phyloP scores from a whole-genome alignment of 139 green algal species.

The Choricystis sp. region DNA sequence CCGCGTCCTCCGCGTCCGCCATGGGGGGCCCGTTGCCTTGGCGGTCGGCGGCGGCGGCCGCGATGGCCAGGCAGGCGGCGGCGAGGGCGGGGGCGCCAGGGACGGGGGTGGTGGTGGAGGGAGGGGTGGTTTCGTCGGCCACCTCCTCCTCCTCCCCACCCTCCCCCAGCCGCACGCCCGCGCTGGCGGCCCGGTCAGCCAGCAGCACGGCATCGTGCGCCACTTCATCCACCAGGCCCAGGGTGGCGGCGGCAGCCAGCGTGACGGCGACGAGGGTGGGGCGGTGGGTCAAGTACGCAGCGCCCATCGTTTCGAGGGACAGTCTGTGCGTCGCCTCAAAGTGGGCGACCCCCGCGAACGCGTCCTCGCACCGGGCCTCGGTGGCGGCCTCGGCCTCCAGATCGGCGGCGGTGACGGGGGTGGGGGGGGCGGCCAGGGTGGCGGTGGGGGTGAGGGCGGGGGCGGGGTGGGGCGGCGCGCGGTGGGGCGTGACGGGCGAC shows the following conservation, averaged over 20 bases:
- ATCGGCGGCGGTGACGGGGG: neutral
- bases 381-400: constrained; percentile 8
- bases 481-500: neutral
- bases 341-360: constrained; percentile 39
- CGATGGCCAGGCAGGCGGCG: too few species aligned
- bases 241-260: constrained; percentile 14
- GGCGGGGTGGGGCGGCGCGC: too few species aligned
- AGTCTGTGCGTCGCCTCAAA: constrained; percentile 38
- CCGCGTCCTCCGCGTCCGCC: too few species aligned
- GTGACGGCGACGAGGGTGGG: constrained; percentile 28
- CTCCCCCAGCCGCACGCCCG: neutral
- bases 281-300: constrained; percentile 40
- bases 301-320: constrained; percentile 48
- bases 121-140: constrained; percentile 2
- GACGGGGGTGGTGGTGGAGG: too few species aligned
- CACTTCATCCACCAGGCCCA: constrained; percentile 15
- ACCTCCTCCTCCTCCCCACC: neutral
- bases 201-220: constrained; percentile 23
- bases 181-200: constrained; percentile 12
- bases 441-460: neutral
- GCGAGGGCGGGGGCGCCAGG: too few species aligned
- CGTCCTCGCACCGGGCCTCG: constrained; percentile 15
- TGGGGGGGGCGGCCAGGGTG: neutral
- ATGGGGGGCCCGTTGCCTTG: too few species aligned
- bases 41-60: too few species aligned